Evolutionary conservation across 192 early-diverging fungal genomes (phyloP).

Genomic region (Geranomyces michiganensis): DNA sequence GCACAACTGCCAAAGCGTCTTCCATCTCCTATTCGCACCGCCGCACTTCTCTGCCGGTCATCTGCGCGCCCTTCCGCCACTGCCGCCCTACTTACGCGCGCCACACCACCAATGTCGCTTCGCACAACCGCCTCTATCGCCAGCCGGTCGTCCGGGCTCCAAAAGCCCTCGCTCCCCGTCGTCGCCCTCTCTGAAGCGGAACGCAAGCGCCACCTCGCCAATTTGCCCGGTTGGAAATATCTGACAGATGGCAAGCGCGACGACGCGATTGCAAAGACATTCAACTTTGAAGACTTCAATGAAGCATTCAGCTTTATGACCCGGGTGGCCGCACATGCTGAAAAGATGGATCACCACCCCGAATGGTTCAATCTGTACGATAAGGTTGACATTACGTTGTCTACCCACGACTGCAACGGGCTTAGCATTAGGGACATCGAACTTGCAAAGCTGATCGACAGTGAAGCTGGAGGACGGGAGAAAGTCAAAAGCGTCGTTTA

Average conservation of each 20-base stretch:
- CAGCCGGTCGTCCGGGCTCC: neutral
- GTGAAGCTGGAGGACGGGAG: conserved; percentile 4
- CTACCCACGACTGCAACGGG: conserved; percentile 90
- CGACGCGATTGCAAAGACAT: conserved; percentile 58
- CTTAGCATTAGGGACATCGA: conserved; percentile 75
- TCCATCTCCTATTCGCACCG: neutral
- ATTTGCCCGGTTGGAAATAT: conserved; percentile 24
- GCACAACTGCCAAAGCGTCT: too few species aligned
- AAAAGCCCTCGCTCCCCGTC: conserved; percentile 16
- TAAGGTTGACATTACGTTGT: conserved; percentile 81
- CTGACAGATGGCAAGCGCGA: conserved; percentile 27
- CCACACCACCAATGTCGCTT: conserved; percentile 4
- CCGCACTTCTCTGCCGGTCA: neutral
- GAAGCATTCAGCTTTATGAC: conserved; percentile 96
- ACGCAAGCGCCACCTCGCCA: conserved; percentile 12
- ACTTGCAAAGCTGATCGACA: conserved; percentile 53
- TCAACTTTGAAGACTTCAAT: conserved; percentile 80
- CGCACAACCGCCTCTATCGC: conserved; percentile 6
- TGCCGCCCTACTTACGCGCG: neutral
- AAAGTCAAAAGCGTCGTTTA: conserved; percentile 18
- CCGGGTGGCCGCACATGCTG: conserved; percentile 82
- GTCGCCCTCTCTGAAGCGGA: conserved; percentile 14
- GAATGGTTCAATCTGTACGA: conserved; percentile 92
- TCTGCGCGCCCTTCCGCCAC: neutral
- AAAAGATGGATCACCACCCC: conserved; percentile 94